phyloP scores from a whole-genome alignment of 805 yeast genomes.

The Saccharomycopsis guyanensis region DNA sequence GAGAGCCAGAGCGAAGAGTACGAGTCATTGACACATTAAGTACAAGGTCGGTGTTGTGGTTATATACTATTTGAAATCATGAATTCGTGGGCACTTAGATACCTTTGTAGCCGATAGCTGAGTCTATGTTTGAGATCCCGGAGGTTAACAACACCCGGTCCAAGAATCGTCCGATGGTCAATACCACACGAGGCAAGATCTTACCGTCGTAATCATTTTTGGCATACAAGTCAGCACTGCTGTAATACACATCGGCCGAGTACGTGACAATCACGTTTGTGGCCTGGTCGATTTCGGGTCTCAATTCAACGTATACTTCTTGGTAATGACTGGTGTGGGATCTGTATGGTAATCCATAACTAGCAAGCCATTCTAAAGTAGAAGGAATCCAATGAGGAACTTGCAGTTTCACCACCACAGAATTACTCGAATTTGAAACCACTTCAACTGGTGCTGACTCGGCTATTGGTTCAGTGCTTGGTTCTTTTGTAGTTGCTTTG shows the following conservation, averaged over 20 bases:
- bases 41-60: neutral
- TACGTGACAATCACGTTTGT: conserved; percentile 15
- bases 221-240: conserved; percentile 17
- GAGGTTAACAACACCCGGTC: conserved; percentile 12
- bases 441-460: neutral
- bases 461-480: neutral
- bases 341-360: conserved; percentile 19
- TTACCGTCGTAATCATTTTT: conserved; percentile 20
- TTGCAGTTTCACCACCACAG: conserved; percentile 9
- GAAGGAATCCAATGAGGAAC: neutral
- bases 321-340: conserved; percentile 5
- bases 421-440: neutral
- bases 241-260: conserved; percentile 15
- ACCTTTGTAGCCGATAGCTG: conserved; percentile 6
- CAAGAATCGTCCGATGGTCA: conserved; percentile 9
- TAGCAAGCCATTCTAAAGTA: conserved; percentile 8
- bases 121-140: conserved; percentile 18
- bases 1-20: conserved; percentile 28
- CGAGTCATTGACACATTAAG: too few relatives aligned
- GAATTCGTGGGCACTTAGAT: too few relatives aligned
- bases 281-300: conserved; percentile 17
- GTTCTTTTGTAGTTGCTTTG: neutral
- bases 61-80: too few relatives aligned
- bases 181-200: conserved; percentile 17
- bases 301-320: conserved; percentile 19